A percentile compares a stretch with the other conserved stretches of the same genome.
phyloP scores from a whole-genome alignment of 2,329 filamentous ascomycete genomes.

The Stemphylium beticola region DNA sequence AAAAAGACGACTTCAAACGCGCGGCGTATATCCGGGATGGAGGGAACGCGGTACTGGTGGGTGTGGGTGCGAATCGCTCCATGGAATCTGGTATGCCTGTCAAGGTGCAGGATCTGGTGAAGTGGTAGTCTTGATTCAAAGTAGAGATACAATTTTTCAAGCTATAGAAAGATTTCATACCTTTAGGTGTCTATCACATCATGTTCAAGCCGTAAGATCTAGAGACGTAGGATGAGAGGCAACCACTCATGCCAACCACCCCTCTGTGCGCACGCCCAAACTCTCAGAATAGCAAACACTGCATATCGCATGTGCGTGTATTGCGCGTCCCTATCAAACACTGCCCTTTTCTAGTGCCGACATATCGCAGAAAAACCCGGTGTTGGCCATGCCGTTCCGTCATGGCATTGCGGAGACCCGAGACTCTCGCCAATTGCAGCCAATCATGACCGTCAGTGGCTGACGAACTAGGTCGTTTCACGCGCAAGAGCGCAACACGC shows the following conservation, averaged over 20 bases:
- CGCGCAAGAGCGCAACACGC: background rate
- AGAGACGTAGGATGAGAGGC: no score
- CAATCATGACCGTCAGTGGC: background rate
- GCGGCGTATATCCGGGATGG: constrained; percentile 64
- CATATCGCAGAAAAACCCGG: background rate
- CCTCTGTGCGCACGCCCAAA: background rate
- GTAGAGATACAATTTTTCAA: no score
- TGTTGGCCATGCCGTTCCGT: background rate
- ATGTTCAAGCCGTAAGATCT: no score
- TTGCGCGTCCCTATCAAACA: background rate
- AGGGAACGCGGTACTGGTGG: constrained; percentile 64
- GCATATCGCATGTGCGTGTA: background rate
- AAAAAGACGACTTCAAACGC: constrained; percentile 56
- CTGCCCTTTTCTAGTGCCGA: background rate
- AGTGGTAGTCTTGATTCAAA: constrained; percentile 7
- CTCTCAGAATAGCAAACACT: background rate
- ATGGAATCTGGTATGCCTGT: constrained; percentile 64
- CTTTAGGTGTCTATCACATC: no score
- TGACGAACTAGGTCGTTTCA: background rate
- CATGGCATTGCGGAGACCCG: constrained; percentile 1
- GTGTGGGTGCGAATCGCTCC: constrained; percentile 65
- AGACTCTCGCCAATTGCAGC: background rate
- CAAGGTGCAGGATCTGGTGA: constrained; percentile 58
- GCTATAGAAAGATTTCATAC: no score
- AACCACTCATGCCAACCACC: no score